phyloP scores from a whole-genome alignment of 2,329 filamentous ascomycete genomes.

The Colletotrichum coccodes region DNA sequence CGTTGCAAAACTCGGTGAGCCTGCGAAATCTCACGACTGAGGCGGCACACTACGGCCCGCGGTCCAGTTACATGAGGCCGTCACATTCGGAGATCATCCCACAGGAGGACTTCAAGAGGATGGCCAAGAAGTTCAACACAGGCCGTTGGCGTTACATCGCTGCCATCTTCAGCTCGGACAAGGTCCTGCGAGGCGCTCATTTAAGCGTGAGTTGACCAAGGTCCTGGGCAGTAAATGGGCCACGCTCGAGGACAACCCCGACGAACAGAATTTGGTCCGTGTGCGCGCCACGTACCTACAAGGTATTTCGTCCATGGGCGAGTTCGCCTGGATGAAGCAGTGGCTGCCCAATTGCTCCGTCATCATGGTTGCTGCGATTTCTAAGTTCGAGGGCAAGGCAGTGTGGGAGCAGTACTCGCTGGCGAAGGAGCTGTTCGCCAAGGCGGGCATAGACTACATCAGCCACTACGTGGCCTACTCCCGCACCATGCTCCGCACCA shows the following conservation, averaged over 20 bases:
- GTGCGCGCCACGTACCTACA: conserved; percentile 19
- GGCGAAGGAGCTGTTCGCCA: conserved; percentile 11
- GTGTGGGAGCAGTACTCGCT: conserved; percentile 23
- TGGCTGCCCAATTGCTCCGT: conserved; percentile 26
- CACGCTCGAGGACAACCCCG: conserved; percentile 20
- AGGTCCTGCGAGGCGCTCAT: conserved; percentile 23
- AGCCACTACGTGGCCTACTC: conserved; percentile 24
- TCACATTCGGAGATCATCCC: conserved; percentile 17
- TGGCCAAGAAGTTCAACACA: conserved; percentile 22
- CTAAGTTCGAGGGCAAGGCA: conserved; percentile 7
- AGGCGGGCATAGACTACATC: conserved; percentile 28
- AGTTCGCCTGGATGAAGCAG: conserved; percentile 26
- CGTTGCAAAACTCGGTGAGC: conserved; percentile 19
- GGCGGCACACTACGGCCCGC: conserved; percentile 21
- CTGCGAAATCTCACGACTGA: conserved; percentile 20
- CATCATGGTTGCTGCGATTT: conserved; percentile 21
- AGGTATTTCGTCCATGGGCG: conserved; percentile 27
- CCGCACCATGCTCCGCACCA: conserved; percentile 26
- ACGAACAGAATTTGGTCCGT: conserved; percentile 15
- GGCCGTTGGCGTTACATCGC: conserved; percentile 26
- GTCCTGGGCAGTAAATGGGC: conserved; percentile 22
- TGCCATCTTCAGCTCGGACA: conserved; percentile 19
- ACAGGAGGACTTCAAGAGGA: conserved; percentile 23
- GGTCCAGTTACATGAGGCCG: conserved; percentile 30
- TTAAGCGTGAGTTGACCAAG: conserved; percentile 13